Base-by-base conservation (phyloP, 306 rosid species). In the Sphenostylis stenocarpa region DNA sequence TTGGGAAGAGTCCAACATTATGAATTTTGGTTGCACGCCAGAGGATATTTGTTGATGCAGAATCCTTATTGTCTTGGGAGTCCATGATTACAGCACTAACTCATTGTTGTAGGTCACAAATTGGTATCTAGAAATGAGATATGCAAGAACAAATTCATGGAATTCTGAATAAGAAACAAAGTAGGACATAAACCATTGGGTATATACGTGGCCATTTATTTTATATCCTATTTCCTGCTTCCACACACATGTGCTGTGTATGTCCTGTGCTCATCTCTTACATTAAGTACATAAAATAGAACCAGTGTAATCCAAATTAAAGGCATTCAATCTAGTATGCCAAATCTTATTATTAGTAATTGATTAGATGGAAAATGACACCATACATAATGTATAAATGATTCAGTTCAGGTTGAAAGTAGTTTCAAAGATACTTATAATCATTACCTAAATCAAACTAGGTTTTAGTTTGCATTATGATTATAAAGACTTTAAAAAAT, bases 141-240 rank as follows among this genome's bases (percentile, higher is more conserved):
- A 80, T 71, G 76, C 28, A 60, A 14, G 75, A 72, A 77, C 71
- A 77, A 73, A 21, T 84, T 84, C 83, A 77, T 67, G 39, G 88
- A 73, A 84, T 77, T 81, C 28, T 11, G 72, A 77, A 53, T 53
- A 81, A 77, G 71, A 77, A 67, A 73, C 85, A 73, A 66, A 81
- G 24, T 77, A 77, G 73, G 65, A 58, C 79, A 72, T 24, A 61
- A 23, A 43, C 45, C 57, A 73, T 52, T 43, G 73, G 80, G 66
- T 53, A 41, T 15, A 36, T 63, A 49, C 64, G 76, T 49, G 69
- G 70, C 61, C 75, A 72, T 64, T 67, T 77, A 65, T 63, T 62
- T 71, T 67, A 41, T 72, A 41, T 41, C 47, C 47, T 38, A 8
- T 38, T 8, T 77, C 36, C 57, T 60, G 75, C 41, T 66, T 48